These are phyloP conservation scores for Kandelia obovata DNA, from an alignment of 345 rosid genomes.

Conservation along the genomic window DNA sequence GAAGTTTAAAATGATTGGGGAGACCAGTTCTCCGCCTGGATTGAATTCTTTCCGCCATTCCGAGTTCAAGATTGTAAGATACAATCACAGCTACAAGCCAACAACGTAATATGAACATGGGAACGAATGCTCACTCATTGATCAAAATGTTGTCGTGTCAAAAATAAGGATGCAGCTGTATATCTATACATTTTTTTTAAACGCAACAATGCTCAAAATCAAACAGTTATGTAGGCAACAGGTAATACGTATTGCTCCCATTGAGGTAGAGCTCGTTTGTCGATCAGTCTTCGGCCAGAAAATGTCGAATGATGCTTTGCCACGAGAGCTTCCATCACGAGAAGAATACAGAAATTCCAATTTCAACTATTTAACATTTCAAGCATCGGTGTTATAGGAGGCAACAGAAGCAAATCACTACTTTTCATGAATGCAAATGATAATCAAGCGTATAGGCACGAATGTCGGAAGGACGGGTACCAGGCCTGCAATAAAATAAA, in stretches of 20 bases:
- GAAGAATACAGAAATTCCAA: slow-evolving; percentile 1
- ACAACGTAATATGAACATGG: background rate
- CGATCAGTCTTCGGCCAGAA: background rate
- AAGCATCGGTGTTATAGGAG: background rate
- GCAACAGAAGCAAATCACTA: slow-evolving; percentile 9
- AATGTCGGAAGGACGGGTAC: slow-evolving; percentile 87
- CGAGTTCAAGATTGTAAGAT: too few relatives aligned
- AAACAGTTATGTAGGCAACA: background rate
- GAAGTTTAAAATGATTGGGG: too few relatives aligned
- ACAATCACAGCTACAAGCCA: background rate
- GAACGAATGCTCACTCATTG: background rate
- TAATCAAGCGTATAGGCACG: slow-evolving; percentile 69
- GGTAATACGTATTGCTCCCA: background rate
- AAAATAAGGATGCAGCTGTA: too few relatives aligned
- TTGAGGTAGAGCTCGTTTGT: too few relatives aligned
- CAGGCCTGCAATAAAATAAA: slow-evolving; percentile 53
- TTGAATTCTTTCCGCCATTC: too few relatives aligned
- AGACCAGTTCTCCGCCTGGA: too few relatives aligned
- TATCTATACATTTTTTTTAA: slow-evolving; percentile 9
- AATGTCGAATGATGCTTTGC: background rate
- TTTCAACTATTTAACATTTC: background rate
- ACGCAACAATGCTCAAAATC: background rate
- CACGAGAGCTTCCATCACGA: background rate
- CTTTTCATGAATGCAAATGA: slow-evolving; percentile 60
- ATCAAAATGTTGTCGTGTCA: background rate